Evolutionary conservation across 2,329 filamentous ascomycete genomes (phyloP).

Genomic region (Exophiala spinifera): DNA sequence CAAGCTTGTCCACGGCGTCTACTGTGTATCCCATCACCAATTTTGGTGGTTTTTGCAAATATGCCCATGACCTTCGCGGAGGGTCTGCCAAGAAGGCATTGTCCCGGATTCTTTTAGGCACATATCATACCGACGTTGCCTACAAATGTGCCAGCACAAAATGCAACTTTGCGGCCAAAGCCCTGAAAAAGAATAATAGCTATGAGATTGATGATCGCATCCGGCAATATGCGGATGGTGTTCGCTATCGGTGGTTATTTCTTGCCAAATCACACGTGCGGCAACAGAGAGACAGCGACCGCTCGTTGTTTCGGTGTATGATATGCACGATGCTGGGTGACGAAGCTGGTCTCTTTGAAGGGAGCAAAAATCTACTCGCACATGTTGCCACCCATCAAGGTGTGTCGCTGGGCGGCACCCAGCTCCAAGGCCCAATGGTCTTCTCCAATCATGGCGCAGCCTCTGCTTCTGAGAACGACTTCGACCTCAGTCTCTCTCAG

Average conservation of each 20-base stretch:
- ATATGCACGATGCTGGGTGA: conserved; percentile 9
- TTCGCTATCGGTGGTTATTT: conserved; percentile 46
- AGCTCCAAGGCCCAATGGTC: conserved; percentile 6
- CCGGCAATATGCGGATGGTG: conserved; percentile 26
- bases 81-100: conserved; percentile 11
- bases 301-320: conserved; percentile 11
- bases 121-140: background rate
- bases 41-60: conserved; percentile 13
- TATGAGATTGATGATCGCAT: conserved; percentile 3
- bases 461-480: background rate
- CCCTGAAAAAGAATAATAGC: conserved; percentile 6
- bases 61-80: conserved; percentile 14
- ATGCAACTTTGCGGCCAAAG: conserved; percentile 6
- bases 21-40: conserved; percentile 10
- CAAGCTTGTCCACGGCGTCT: conserved; percentile 7
- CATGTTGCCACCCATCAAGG: conserved; percentile 14
- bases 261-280: conserved; percentile 46
- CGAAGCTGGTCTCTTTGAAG: conserved; percentile 6
- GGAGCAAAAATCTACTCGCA: background rate
- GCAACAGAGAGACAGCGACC: background rate
- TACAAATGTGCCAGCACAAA: conserved; percentile 15
- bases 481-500: conserved; percentile 7
- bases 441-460: conserved; percentile 11
- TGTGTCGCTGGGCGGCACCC: conserved; percentile 1
- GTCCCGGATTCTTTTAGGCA: background rate